Conservation (phyloP, 2,329 filamentous ascomycete genomes). For the Fusarium multiceps region DNA sequence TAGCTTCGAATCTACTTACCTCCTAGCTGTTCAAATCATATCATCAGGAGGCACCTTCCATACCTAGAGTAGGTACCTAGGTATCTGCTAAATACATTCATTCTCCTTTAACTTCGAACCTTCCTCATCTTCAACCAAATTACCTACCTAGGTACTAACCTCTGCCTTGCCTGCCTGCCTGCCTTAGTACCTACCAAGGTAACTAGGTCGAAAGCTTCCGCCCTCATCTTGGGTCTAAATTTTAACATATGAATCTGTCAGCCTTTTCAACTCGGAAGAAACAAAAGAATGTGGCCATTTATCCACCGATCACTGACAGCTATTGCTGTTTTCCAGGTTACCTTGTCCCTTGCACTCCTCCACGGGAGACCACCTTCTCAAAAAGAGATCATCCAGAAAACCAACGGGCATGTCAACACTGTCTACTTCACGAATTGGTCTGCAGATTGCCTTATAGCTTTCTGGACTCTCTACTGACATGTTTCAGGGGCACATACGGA, state of each 20-base stretch:
- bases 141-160: background rate
- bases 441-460: conserved; percentile 50
- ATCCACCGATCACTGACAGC: conserved; percentile 44
- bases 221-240: background rate
- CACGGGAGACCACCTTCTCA: conserved; percentile 2
- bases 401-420: conserved; percentile 36
- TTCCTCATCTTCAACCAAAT: background rate
- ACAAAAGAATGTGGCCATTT: conserved; percentile 41
- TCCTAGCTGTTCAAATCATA: background rate
- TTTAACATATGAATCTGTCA: background rate
- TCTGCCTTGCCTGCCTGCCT: no score
- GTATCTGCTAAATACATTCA: background rate
- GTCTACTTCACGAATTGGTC: conserved; percentile 34
- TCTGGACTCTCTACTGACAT: conserved; percentile 53
- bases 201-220: background rate
- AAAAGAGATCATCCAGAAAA: conserved; percentile 33
- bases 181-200: background rate
- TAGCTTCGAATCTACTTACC: background rate
- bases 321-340: conserved; percentile 43
- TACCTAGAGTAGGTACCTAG: background rate
- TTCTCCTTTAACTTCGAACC: background rate
- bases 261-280: background rate
- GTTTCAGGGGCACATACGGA: conserved; percentile 23
- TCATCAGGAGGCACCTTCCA: background rate
- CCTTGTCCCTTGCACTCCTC: conserved; percentile 40